These are phyloP conservation scores for Amanita fuliginea DNA, from an alignment of 768 basidiomycete species.

Conservation along the genomic window DNA sequence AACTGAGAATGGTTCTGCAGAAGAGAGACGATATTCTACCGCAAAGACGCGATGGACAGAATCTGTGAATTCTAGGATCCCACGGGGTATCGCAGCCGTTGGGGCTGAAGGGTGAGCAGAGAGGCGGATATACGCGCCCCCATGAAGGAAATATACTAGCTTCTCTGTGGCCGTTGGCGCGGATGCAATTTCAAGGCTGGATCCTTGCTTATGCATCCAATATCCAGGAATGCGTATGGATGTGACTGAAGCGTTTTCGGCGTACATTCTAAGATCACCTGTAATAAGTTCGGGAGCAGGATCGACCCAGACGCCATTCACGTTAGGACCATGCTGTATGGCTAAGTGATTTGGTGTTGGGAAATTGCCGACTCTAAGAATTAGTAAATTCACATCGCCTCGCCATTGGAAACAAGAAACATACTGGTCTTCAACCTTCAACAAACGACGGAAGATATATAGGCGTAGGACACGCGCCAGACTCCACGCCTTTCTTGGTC, in stretches of 20 bases:
- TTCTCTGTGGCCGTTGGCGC: slow-evolving; percentile 39
- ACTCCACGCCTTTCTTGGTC: slow-evolving; percentile 37
- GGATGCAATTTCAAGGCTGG: slow-evolving; percentile 21
- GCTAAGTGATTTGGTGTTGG: slow-evolving; percentile 26
- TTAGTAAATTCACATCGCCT: background rate
- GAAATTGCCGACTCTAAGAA: slow-evolving; percentile 24
- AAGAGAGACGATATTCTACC: slow-evolving; percentile 64
- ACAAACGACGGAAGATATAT: slow-evolving; percentile 21
- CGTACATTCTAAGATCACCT: slow-evolving; percentile 32
- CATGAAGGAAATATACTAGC: slow-evolving; percentile 52
- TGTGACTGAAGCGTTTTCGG: slow-evolving; percentile 24
- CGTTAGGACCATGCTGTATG: slow-evolving; percentile 26
- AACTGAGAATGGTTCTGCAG: slow-evolving; percentile 26
- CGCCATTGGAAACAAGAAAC: slow-evolving; percentile 1
- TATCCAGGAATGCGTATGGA: slow-evolving; percentile 43
- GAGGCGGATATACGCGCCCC: slow-evolving; percentile 43
- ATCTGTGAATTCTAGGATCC: slow-evolving; percentile 33
- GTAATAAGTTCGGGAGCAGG: slow-evolving; percentile 29
- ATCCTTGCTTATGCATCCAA: slow-evolving; percentile 37
- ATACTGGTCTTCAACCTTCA: slow-evolving; percentile 18
- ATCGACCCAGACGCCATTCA: slow-evolving; percentile 40
- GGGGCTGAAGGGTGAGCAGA: slow-evolving; percentile 47
- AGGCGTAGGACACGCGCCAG: slow-evolving; percentile 27
- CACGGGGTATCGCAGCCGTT: slow-evolving; percentile 32
- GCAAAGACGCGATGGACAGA: slow-evolving; percentile 40